Base-by-base conservation (phyloP, 495 filamentous ascomycete genomes). In the Bacidia gigantensis region DNA sequence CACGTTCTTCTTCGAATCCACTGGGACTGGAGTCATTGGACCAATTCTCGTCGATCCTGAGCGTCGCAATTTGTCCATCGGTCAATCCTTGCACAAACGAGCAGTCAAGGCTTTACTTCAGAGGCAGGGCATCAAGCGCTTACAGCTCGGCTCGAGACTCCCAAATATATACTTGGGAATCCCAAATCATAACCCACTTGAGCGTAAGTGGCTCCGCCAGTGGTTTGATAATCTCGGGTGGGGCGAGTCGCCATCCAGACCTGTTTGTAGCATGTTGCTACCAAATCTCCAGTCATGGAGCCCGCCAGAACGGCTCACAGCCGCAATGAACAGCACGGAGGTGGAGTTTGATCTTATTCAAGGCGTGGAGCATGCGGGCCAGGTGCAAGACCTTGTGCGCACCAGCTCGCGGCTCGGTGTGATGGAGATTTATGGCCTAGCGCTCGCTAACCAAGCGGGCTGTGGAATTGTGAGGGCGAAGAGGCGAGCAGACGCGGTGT, bases 401-500 rank as follows among this genome's bases (percentile, higher is more conserved):
- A 80, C 81, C 0, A 80, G 82, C 62, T 80, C 85, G 12, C 74
- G 79, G n/a, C 83, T 86, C 52, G 88, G 87, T 22, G 79, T 90
- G n/a, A 73, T 82, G 11, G 86, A 89, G 53, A 79, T 93, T 18
- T 95, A 95, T 66, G 76, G 80, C 26, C 71, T 85, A 26, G 88
- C 88, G 2, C 71, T 95, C 2, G 71, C 78, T 26, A 86, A 89
- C 45, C 73, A 77, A 18, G 77, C 80, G 40, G 71, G 77, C 18
- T 90, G 86, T 57, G 86, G 86, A 41, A 81, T 95, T 51, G 87
- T 95, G 52, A 76, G 87, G 26, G 88, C 88, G 3, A 89, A 84
- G 64, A 74, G 78, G 49, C 75, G 76, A 0, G 68, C 73, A 39
- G 84, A 86, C 55, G 80, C 77, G 11, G 73, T 70, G 23, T 66